Evolutionary conservation across 148 eudicot genomes (phyloP).

Genomic region (Rhododendron simsii): DNA sequence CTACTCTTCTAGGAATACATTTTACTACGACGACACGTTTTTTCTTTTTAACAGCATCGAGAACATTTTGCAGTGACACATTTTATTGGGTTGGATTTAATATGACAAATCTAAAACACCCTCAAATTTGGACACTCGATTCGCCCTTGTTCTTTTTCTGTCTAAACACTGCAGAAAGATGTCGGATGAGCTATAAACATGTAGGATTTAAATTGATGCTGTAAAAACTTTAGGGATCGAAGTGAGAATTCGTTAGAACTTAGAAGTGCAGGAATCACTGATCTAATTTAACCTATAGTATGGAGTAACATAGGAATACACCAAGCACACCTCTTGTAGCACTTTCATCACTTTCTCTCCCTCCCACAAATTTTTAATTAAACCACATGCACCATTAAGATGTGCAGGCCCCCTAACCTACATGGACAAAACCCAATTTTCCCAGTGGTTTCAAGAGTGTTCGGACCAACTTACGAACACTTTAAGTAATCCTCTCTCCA

Average conservation of each 20-base stretch:
- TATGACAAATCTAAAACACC: neutral
- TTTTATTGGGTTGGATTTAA: neutral
- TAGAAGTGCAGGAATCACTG: neutral
- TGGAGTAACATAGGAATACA: neutral
- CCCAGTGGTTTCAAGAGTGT: too few relatives aligned
- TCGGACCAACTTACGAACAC: too few relatives aligned
- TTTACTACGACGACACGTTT: too few relatives aligned
- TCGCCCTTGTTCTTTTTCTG: neutral
- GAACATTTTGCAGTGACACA: neutral
- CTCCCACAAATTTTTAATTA: neutral
- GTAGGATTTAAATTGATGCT: neutral
- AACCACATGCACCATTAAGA: neutral
- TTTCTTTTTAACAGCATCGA: neutral
- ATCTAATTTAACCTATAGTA: neutral
- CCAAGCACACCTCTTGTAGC: neutral
- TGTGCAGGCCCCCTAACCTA: neutral
- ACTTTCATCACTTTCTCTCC: neutral
- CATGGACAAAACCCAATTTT: neutral
- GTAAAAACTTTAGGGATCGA: neutral
- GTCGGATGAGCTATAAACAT: neutral
- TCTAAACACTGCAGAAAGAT: too few relatives aligned
- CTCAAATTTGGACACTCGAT: neutral
- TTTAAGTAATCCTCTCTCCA: too few relatives aligned
- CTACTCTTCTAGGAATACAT: neutral
- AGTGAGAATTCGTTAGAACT: neutral